Conservation (phyloP, 257 asterid species). For the Solanum peruvianum region DNA sequence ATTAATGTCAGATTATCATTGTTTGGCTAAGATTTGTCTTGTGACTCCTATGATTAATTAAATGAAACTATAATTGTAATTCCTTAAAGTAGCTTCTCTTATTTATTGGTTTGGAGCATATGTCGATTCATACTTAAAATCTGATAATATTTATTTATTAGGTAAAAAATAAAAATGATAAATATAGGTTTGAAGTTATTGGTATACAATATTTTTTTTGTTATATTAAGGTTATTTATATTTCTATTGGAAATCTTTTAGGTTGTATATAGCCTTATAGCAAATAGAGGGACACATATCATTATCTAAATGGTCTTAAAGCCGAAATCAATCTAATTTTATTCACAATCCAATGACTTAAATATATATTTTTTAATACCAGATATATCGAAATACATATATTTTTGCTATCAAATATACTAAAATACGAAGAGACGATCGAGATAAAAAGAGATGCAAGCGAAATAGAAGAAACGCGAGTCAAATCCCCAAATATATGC, state of each 20-base stretch:
- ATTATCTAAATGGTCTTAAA: too few species aligned
- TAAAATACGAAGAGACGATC: too few species aligned
- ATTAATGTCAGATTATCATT: background rate
- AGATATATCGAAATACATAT: too few species aligned
- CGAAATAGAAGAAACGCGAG: background rate
- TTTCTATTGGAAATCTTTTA: fast-evolving
- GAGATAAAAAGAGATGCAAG: background rate
- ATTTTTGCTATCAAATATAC: background rate
- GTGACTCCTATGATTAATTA: background rate
- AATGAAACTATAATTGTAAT: background rate
- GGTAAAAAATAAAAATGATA: background rate
- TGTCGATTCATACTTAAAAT: background rate
- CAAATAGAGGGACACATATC: background rate
- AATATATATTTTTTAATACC: too few species aligned
- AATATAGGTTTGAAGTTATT: too few species aligned
- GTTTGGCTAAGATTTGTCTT: background rate
- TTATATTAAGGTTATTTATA: background rate
- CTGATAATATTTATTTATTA: background rate
- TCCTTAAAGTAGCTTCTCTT: background rate
- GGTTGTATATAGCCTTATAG: too few species aligned
- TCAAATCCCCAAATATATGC: background rate
- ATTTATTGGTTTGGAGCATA: background rate
- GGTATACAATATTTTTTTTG: too few species aligned
- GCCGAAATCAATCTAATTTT: too few species aligned
- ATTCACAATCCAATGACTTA: fast-evolving